Percentiles rank a stretch among this genome's conserved stretches.
Conservation (phyloP, 208 protist genomes). For the Crithidia sp. region DNA sequence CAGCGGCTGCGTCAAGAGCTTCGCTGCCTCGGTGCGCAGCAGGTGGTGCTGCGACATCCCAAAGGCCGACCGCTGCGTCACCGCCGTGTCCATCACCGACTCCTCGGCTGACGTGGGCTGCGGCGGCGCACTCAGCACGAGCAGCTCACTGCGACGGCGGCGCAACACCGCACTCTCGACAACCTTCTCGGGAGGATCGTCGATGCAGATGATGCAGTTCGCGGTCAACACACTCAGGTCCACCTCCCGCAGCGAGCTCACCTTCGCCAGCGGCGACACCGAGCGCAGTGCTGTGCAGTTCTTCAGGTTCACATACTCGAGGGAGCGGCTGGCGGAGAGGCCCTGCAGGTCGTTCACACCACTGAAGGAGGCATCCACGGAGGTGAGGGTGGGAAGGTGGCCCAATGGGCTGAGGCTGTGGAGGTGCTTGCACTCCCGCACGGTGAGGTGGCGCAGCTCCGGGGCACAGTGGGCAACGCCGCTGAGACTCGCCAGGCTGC, state of each 20-base stretch:
- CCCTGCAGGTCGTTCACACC: slow-evolving; percentile 21
- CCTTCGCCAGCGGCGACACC: slow-evolving; percentile 26
- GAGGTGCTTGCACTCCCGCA: slow-evolving; percentile 24
- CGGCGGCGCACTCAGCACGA: background rate
- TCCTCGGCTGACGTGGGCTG: background rate
- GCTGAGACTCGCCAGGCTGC: slow-evolving; percentile 11
- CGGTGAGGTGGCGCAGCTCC: slow-evolving; percentile 28
- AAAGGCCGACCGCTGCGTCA: slow-evolving; percentile 10
- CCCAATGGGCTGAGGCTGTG: slow-evolving; percentile 28
- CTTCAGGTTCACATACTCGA: slow-evolving; percentile 29
- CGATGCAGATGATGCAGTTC: slow-evolving; percentile 22
- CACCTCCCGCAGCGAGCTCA: slow-evolving; percentile 25
- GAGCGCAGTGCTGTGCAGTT: slow-evolving; percentile 27
- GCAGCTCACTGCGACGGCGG: slow-evolving; percentile 2
- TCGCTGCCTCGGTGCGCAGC: slow-evolving; percentile 4
- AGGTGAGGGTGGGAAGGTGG: slow-evolving; percentile 8
- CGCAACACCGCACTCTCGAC: background rate
- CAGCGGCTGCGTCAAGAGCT: slow-evolving; percentile 17
- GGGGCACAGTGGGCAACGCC: slow-evolving; percentile 14
- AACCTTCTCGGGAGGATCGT: background rate
- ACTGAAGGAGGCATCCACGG: slow-evolving; percentile 28
- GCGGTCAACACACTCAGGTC: slow-evolving; percentile 16
- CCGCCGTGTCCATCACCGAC: slow-evolving; percentile 8
- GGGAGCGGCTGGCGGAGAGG: slow-evolving; percentile 15
- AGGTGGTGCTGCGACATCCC: slow-evolving; percentile 7